Conservation (phyloP, 371 early-diverging fungal genomes). For the Furculomyces boomerangus region DNA sequence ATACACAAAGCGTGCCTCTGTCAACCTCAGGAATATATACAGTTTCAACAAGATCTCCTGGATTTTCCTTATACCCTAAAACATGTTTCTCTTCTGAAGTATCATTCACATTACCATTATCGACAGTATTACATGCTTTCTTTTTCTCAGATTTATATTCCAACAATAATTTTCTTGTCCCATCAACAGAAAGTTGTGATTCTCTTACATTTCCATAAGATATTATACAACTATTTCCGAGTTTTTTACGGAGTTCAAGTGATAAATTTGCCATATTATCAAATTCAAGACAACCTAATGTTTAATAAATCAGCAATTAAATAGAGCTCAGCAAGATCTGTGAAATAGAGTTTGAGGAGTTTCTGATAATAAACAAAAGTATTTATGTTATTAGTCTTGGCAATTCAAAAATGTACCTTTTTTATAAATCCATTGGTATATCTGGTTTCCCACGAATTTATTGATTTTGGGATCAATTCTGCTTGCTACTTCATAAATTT, state of each 20-base stretch:
- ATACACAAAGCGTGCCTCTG: constrained; percentile 71
- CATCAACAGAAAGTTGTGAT: constrained; percentile 28
- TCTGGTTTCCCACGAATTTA: constrained; percentile 32
- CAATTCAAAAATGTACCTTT: constrained; percentile 18
- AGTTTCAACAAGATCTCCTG: constrained; percentile 16
- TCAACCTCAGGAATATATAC: constrained; percentile 47
- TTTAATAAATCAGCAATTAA: not conserved
- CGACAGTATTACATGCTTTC: constrained; percentile 16
- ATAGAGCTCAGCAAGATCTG: not conserved
- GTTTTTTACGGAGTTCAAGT: constrained; percentile 25
- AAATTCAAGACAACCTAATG: constrained; percentile 28
- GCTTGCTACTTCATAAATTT: not conserved
- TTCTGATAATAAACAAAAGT: not conserved
- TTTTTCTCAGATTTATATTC: constrained; percentile 31
- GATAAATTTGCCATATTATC: constrained; percentile 46
- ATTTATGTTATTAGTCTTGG: not conserved
- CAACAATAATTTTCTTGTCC: constrained; percentile 37
- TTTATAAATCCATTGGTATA: constrained; percentile 46
- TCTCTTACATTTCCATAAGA: constrained; percentile 42
- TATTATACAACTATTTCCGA: constrained; percentile 30
- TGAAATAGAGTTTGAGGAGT: not conserved
- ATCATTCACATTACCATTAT: not conserved
- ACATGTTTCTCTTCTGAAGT: not conserved
- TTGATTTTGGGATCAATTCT: not conserved
- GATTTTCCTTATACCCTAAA: not conserved